These are phyloP conservation scores for Trichoderma sp. DNA, from an alignment of 2,329 filamentous ascomycete genomes.

Conservation along the genomic window DNA sequence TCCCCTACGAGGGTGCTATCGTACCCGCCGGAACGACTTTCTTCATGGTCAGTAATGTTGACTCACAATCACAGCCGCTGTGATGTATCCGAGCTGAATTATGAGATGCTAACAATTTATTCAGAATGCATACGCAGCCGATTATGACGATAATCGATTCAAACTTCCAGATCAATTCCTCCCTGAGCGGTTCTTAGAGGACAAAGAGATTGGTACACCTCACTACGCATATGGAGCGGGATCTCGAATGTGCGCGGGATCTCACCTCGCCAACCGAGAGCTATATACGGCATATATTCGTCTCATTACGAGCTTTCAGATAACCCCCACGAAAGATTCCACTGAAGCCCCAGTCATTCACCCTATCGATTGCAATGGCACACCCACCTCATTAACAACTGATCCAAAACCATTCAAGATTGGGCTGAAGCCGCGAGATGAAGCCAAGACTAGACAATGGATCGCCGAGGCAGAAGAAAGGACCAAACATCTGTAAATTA, in stretches of 20 bases:
- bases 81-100: background rate
- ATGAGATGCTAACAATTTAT: background rate
- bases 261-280: constrained; percentile 62
- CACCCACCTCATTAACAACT: constrained; percentile 57
- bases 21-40: constrained; percentile 77
- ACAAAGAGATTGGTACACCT: constrained; percentile 54
- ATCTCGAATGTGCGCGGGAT: constrained; percentile 62
- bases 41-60: constrained; percentile 58
- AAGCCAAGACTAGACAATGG: constrained; percentile 48
- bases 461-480: constrained; percentile 51
- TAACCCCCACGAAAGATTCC: constrained; percentile 46
- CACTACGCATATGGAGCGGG: constrained; percentile 64
- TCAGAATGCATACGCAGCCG: constrained; percentile 69
- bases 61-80: background rate
- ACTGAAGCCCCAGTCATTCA: constrained; percentile 51
- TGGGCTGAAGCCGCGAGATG: constrained; percentile 50
- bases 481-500: constrained; percentile 40
- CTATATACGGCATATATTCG: constrained; percentile 60
- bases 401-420: constrained; percentile 64
- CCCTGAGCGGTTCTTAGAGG: constrained; percentile 67
- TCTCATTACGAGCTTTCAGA: constrained; percentile 57
- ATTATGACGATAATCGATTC: constrained; percentile 71
- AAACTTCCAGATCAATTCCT: constrained; percentile 60
- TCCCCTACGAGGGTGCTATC: constrained; percentile 62
- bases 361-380: constrained; percentile 55